Evolutionary conservation across 2,329 filamentous ascomycete species (phyloP), one percentile per base, ranked within the genome.

Genomic region (Cadophora gregata): DNA sequence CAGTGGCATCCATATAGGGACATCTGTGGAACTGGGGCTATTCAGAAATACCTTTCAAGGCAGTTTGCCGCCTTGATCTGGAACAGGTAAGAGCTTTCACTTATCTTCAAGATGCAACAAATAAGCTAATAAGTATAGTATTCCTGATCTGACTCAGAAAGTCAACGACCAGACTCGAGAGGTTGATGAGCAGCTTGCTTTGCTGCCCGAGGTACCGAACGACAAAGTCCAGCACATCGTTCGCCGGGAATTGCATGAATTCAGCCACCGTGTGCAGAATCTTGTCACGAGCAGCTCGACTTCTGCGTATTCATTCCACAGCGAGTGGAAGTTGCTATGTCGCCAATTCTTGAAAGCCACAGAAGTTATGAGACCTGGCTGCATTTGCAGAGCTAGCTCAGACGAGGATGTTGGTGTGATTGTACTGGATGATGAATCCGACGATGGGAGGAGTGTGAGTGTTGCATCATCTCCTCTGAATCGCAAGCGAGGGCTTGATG

Each of bases 211-310:
- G 45, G 84, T 92, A 0, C 90, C 90, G 0, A 78, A 78, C 0
- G 78, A 81, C 0, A 92, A 93, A 51, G 85, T 93, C 0, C 84
- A 88, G n/a, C 81, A 88, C 0, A 86, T 88, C 10, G 83, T 96
- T 0, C 84, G 84, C 24, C 83, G 84, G 1, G 85, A 87, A 12
- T 76, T 95, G 0, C 80, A 81, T 14, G 80, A 79, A 0, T 89
- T 95, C 67, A 83, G 85, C 0, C 78, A 81, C 0, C 29, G 12
- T 12, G n/a, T 9, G 36, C 25, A 24, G 6, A 9, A 16, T 47
- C 56, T 42, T 12, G 38, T 42, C 3, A 42, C 38, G 19, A 42
- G 38, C 19, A 42, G 38, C 38, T 42, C 38, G 6, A 42, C 38
- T 19, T 42, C 38, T 19, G 38, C 38, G 2, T 42, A 42, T 10